Percentiles rank a stretch among this genome's conserved stretches.
Evolutionary conservation across 2,329 filamentous ascomycete genomes (phyloP).

Genomic region (Moelleriella libera): DNA sequence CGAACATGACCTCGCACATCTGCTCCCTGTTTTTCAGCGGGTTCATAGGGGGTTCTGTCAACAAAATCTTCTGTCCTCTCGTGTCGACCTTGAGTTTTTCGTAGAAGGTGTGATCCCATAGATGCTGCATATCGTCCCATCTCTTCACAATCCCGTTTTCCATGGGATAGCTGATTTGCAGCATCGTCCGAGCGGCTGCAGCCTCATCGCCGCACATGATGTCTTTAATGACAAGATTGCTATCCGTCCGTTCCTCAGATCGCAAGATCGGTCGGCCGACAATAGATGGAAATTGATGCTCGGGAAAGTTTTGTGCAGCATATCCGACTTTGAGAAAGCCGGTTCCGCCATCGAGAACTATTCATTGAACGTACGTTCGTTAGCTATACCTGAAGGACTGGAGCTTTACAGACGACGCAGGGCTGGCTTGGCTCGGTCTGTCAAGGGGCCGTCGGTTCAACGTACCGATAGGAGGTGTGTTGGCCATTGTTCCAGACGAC

Average conservation of each 20-base stretch:
- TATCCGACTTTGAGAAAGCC: slow-evolving; percentile 99
- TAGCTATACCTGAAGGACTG: slow-evolving; percentile 2
- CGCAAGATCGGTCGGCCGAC: slow-evolving; percentile 94
- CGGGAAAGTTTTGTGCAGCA: slow-evolving; percentile 97
- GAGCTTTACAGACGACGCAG: not conserved
- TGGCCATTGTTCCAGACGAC: slow-evolving; percentile 29
- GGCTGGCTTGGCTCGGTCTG: not conserved
- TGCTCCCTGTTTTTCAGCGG: slow-evolving; percentile 91
- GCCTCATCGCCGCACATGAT: slow-evolving; percentile 99
- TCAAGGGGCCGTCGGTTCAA: slow-evolving; percentile 6
- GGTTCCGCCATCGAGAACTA: slow-evolving; percentile 98
- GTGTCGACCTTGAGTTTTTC: slow-evolving; percentile 95
- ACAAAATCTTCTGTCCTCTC: slow-evolving; percentile 84
- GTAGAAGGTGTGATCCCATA: slow-evolving; percentile 98
- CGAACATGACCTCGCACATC: slow-evolving; percentile 99
- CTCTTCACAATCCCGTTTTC: slow-evolving; percentile 99
- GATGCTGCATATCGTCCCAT: slow-evolving; percentile 99
- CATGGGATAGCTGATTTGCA: slow-evolving; percentile 99
- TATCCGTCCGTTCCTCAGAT: slow-evolving; percentile 67
- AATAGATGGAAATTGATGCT: slow-evolving; percentile 96
- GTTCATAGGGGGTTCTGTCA: slow-evolving; percentile 97
- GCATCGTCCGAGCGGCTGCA: slow-evolving; percentile 86
- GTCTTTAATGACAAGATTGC: slow-evolving; percentile 68
- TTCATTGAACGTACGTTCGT: not conserved
- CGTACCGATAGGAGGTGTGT: slow-evolving; percentile 40